Base-by-base conservation (phyloP, 805 yeast species). In the Dipodascus geniculatus region DNA sequence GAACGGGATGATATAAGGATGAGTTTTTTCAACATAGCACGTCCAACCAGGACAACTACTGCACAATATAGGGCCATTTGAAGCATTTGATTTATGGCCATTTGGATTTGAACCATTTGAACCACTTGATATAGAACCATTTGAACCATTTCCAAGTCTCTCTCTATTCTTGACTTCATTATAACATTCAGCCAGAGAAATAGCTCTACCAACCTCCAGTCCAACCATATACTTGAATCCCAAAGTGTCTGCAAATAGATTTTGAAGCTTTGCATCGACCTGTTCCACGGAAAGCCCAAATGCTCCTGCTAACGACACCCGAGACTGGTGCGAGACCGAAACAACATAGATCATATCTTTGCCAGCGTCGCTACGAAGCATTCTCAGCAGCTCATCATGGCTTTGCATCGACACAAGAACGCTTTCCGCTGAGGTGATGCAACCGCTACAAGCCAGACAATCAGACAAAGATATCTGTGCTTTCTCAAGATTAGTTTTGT, bases 351-450 rank as follows among this genome's bases (percentile, higher is more conserved):
- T 63, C 55, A 73, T 75, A 20, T 47, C 19, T 8, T 47, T 9
- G 11, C 31, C 24, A 1, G 63, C 60, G 20, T 65, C 63, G 23
- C 66, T 68, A 24, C 72, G 69, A 58, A 87, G 63, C 23, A 82
- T 84, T 49, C 78, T 77, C 22, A 89, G 59, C 49, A 93, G 75
- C 60, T 90, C 90, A 22, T 78, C 79, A 61, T 90, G 95, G 42
- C 95, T 86, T 66, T 93, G 99, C 59, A 87, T 83, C 1, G 96
- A 87, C 44, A 93, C 85, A 49, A 93, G 71, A 3, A 93, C 88
- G 57, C 91, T 96, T 65, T 93, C 99, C n/a, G 96, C 95, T 2
- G 96, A 86, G 0, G 99, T 93, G 53, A 93, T 88, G 67, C 99
- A 93, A 0, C 99, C 99, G 6, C 95, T 82, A 65, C 99, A 93